These are phyloP conservation scores for Mycena sanguinolenta DNA, from an alignment of 768 basidiomycete species.

Conservation along the genomic window DNA sequence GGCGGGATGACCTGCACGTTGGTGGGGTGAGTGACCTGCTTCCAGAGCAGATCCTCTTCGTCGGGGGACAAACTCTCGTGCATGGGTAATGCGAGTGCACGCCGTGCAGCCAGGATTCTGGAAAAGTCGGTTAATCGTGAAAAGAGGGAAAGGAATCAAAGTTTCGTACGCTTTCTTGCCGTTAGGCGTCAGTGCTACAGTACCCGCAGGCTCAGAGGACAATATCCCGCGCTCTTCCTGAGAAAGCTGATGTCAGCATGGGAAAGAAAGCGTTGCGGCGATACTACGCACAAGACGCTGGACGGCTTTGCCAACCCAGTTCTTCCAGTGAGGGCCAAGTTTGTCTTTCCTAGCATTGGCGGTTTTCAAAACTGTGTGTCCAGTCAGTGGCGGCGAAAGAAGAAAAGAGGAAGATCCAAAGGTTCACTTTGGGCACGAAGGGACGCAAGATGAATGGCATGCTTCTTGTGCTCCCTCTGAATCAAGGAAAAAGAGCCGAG, in stretches of 20 bases:
- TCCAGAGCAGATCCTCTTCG: conserved; percentile 55
- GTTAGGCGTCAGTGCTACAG: conserved; percentile 55
- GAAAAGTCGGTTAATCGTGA: neutral
- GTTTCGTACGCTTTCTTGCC: conserved; percentile 60
- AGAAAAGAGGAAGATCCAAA: neutral
- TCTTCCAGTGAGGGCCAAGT: conserved; percentile 63
- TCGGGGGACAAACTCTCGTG: conserved; percentile 42
- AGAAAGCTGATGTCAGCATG: neutral
- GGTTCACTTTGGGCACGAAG: conserved; percentile 58
- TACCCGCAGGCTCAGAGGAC: conserved; percentile 50
- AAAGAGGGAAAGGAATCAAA: conserved; percentile 4
- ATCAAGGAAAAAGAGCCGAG: conserved; percentile 59
- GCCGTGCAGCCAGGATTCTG: conserved; percentile 52
- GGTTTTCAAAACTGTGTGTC: conserved; percentile 57
- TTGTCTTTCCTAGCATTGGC: conserved; percentile 58
- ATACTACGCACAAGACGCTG: conserved; percentile 55
- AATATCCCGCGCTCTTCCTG: conserved; percentile 62
- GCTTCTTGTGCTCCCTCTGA: conserved; percentile 60
- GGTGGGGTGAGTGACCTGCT: conserved; percentile 47
- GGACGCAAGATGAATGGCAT: conserved; percentile 60
- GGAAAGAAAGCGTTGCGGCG: neutral
- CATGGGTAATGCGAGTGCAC: conserved; percentile 44
- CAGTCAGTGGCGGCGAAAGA: neutral
- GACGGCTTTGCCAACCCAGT: conserved; percentile 61
- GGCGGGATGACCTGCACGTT: conserved; percentile 2